phyloP scores from a whole-genome alignment of 176 grass and related monocot species.

The Pharus latifolius region DNA sequence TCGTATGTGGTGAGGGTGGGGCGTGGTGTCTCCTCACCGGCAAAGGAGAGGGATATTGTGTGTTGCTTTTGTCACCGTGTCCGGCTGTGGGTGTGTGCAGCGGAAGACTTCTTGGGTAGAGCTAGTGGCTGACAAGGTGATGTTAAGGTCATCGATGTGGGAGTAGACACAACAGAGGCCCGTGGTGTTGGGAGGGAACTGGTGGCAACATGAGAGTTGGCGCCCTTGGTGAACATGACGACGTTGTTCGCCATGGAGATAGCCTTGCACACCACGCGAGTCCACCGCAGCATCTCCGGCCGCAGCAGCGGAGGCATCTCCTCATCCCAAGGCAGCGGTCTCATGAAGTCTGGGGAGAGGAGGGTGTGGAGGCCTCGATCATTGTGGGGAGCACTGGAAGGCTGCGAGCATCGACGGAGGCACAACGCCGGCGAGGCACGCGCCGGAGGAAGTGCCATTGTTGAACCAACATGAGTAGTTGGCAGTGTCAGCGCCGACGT shows the following conservation, averaged over 20 bases:
- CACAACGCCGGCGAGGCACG: too few species aligned
- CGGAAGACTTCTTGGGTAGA: slow-evolving; percentile 27
- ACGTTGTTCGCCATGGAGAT: slow-evolving; percentile 12
- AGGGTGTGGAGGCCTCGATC: background rate
- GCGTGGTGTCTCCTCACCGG: background rate
- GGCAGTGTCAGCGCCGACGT: too few species aligned
- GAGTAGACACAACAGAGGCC: slow-evolving; percentile 8
- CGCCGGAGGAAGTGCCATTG: slow-evolving; percentile 3
- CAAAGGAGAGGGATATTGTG: background rate
- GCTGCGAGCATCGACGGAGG: background rate
- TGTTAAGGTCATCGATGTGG: background rate
- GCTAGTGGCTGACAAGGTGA: too few species aligned
- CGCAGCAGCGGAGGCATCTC: background rate
- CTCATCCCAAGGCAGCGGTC: background rate
- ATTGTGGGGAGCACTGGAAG: slow-evolving; percentile 5
- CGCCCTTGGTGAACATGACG: slow-evolving; percentile 26
- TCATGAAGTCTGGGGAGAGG: slow-evolving; percentile 9
- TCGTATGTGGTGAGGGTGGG: slow-evolving; percentile 10
- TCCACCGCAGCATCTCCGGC: too few species aligned
- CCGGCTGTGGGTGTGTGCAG: slow-evolving; percentile 1
- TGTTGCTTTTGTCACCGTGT: background rate
- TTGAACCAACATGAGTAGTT: slow-evolving; percentile 13
- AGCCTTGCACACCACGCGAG: slow-evolving; percentile 10
- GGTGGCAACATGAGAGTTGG: slow-evolving; percentile 9
- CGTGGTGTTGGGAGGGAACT: background rate